A percentile compares a stretch with the other conserved stretches of the same genome.
These are phyloP conservation scores for Colletotrichum endophyticum DNA, from an alignment of 2,329 filamentous ascomycete species.

Conservation along the genomic window DNA sequence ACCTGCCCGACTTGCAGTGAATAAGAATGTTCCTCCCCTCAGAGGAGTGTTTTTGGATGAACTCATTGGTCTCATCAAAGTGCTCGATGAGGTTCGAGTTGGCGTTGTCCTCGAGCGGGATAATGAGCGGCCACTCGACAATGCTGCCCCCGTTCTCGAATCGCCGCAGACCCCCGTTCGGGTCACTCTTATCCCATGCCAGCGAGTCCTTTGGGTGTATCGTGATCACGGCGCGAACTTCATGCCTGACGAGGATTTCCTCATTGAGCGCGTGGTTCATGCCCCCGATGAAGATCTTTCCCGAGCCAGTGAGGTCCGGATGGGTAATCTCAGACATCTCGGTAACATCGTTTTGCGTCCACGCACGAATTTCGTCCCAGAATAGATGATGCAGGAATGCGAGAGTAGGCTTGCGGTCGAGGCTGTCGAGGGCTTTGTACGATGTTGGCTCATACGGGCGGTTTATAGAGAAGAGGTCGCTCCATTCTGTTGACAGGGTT, in stretches of 20 bases:
- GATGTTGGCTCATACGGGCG: not conserved
- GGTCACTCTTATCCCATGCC: not conserved
- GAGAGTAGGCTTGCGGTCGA: not conserved
- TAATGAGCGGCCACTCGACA: not conserved
- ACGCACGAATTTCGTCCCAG: constrained; percentile 3
- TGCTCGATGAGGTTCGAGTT: constrained; percentile 3
- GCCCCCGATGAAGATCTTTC: not conserved
- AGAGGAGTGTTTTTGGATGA: not conserved
- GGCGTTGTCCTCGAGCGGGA: constrained; percentile 8
- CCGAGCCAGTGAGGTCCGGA: not conserved
- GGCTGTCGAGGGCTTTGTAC: constrained; percentile 1
- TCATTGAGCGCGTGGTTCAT: constrained; percentile 8
- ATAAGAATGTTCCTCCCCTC: not conserved
- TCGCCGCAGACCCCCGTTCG: not conserved
- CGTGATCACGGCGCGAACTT: not conserved
- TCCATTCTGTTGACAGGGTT: not conserved
- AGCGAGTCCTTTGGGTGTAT: constrained; percentile 2
- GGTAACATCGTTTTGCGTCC: not conserved
- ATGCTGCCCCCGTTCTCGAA: not conserved
- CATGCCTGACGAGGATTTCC: not conserved
- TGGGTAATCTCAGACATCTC: not conserved
- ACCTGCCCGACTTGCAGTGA: not conserved
- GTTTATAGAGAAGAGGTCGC: constrained; percentile 1
- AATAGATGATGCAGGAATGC: not conserved
- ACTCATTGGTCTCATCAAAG: not conserved